phyloP scores from a whole-genome alignment of 768 basidiomycete species.

The Vishniacozyma victoriae region DNA sequence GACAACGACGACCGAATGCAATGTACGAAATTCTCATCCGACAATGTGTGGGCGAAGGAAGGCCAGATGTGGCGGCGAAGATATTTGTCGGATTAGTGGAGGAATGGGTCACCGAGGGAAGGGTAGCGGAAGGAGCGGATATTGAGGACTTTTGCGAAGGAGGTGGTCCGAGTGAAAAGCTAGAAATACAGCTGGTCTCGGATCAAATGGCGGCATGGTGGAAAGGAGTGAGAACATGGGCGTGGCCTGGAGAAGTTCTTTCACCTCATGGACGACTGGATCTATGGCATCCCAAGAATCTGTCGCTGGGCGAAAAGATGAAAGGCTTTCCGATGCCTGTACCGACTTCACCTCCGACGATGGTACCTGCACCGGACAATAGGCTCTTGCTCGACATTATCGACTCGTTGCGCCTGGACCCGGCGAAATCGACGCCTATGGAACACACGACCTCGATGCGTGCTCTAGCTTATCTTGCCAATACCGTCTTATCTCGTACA shows the following conservation, averaged over 20 bases:
- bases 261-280: slow-evolving; percentile 38
- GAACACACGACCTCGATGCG: slow-evolving; percentile 32
- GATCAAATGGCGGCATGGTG: slow-evolving; percentile 30
- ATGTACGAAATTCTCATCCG: slow-evolving; percentile 28
- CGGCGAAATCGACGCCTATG: slow-evolving; percentile 3
- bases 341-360: slow-evolving; percentile 36
- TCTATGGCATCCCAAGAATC: slow-evolving; percentile 43
- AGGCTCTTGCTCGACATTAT: slow-evolving; percentile 31
- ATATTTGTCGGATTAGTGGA: slow-evolving; percentile 46
- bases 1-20: slow-evolving; percentile 19
- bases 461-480: slow-evolving; percentile 43
- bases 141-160: slow-evolving; percentile 22
- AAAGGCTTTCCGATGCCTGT: slow-evolving; percentile 39
- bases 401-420: slow-evolving; percentile 16
- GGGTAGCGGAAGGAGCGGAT: slow-evolving; percentile 40
- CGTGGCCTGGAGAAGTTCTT: slow-evolving; percentile 37
- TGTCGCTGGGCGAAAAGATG: slow-evolving; percentile 38
- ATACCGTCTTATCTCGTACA: slow-evolving; percentile 41
- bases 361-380: slow-evolving; percentile 32
- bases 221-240: slow-evolving; percentile 40
- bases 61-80: slow-evolving; percentile 36
- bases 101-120: slow-evolving; percentile 46
- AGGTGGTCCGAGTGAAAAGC: not conserved
- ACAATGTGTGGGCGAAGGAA: slow-evolving; percentile 21
- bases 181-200: not conserved